Base-by-base conservation (phyloP, 2,329 filamentous ascomycete species). In the Cytospora paraplurivora region DNA sequence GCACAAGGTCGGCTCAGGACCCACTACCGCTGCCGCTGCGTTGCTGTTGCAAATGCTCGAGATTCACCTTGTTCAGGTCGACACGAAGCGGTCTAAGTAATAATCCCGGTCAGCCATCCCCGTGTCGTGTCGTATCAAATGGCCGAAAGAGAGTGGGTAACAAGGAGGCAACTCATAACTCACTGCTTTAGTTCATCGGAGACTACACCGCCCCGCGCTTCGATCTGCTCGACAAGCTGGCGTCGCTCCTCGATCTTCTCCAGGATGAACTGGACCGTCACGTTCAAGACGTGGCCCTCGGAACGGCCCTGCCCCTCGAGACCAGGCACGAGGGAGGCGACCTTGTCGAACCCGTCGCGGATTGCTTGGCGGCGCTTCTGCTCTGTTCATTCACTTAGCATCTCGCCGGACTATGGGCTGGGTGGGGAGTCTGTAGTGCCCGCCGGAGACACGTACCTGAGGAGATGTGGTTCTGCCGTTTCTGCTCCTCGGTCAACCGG, bases 261-360 rank as follows among this genome's bases (percentile, higher is more conserved):
- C 50, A 80, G 80, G 71, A 91, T 88, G 67, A 82, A 89, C 15
- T 88, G 86, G 35, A 90, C 85, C 0, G 88, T 90, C 68, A 84
- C 84, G 67, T 88, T 86, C 27, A 97, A 81, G n/a, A 97, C 92
- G 19, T 92, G 81, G 34, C 91, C 91, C 75, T 97, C 93, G 67
- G 91, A 95, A 53, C 92, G 87, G 1, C 90, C 93, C 71, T 93
- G 90, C 0, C 93, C 93, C 70, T 91, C 85, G 59, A 96, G 82
- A 0, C 91, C 92, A 0, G 93, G 93, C 1, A 96, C 91, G 37
- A 96, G 82, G 59, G 88, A 85, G 17, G 91, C 91, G 33, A 97
- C 83, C 38, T 88, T 85, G 74, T 96, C 92, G 74, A 96, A 96
- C 62, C 90, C 91, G 64, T 91, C 87, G 54, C 93, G 85, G 68